Conservation (phyloP, 352 stramenopile species). For the Phytophthora quininea region DNA sequence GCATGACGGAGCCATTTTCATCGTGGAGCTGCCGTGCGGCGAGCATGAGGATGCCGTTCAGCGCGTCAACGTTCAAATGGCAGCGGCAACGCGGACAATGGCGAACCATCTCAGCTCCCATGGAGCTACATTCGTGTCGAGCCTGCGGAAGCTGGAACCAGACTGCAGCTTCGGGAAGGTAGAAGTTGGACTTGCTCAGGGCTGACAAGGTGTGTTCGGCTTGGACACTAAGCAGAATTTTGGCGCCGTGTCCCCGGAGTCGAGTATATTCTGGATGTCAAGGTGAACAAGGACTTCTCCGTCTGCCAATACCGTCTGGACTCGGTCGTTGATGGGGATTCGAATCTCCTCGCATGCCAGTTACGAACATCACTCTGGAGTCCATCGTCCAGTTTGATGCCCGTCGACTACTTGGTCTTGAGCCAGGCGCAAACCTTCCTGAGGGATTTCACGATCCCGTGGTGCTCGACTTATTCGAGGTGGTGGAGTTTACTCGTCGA, state of each 20-base stretch:
- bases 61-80: neutral
- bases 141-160: neutral
- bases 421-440: neutral
- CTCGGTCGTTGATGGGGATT: neutral
- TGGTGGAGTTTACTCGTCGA: too few species aligned
- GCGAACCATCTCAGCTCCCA: neutral
- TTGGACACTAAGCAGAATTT: neutral
- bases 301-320: neutral
- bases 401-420: neutral
- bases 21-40: neutral
- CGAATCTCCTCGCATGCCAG: neutral
- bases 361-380: neutral
- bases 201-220: neutral
- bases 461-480: neutral
- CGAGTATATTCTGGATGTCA: neutral
- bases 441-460: neutral
- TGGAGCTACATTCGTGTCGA: neutral
- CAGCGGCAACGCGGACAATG: neutral
- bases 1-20: neutral
- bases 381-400: neutral
- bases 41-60: neutral
- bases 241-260: neutral
- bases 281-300: neutral
- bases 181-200: neutral
- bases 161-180: neutral